These are phyloP conservation scores for Pleurotus citrinopileatus DNA, from an alignment of 768 basidiomycete species.

Conservation along the genomic window DNA sequence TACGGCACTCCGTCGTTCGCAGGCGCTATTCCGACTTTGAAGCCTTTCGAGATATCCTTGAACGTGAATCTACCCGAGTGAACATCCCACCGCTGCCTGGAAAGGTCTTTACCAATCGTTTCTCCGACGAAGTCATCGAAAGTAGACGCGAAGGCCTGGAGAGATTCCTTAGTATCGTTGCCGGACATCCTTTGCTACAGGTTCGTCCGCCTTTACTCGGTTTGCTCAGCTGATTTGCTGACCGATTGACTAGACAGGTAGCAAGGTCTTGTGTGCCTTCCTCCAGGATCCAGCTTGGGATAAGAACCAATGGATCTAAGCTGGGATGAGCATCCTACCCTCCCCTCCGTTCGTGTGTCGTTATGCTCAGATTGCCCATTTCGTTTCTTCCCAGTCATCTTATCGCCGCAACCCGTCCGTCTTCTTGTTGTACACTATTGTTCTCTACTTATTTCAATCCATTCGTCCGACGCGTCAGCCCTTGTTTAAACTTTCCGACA, in stretches of 20 bases:
- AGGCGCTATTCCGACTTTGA: constrained; percentile 92
- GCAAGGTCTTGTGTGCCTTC: constrained; percentile 95
- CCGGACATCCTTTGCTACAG: constrained; percentile 95
- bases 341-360: background rate
- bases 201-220: constrained; percentile 38
- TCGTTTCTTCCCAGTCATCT: background rate
- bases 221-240: constrained; percentile 3
- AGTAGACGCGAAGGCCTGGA: constrained; percentile 88
- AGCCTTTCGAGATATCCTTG: constrained; percentile 96
- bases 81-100: constrained; percentile 98
- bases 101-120: constrained; percentile 97
- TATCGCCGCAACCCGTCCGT: background rate
- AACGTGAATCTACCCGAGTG: constrained; percentile 94
- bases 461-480: no score
- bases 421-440: background rate
- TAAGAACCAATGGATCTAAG: constrained; percentile 71
- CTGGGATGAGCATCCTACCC: background rate
- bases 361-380: background rate
- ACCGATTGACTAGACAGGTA: constrained; percentile 66
- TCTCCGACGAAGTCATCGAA: constrained; percentile 98
- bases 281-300: constrained; percentile 95
- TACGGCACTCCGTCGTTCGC: constrained; percentile 87
- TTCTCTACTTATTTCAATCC: background rate
- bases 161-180: constrained; percentile 92
- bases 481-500: no score